Evolutionary conservation across 257 asterid species (phyloP), one percentile per base, ranked within the genome.

Genomic region (Primulina eburnea): DNA sequence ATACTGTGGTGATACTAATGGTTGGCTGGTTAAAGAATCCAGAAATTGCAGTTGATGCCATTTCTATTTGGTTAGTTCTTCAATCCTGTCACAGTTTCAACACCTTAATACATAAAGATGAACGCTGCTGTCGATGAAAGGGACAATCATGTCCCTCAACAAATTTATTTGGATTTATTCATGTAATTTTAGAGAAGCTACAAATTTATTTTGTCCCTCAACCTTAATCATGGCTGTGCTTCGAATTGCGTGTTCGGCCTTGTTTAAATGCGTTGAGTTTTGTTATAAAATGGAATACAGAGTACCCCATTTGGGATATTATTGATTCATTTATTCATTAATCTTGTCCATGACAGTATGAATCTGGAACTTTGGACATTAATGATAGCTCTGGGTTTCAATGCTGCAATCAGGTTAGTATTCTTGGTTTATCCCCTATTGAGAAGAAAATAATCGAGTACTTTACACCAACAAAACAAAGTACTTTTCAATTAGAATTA

Each of bases 21-120:
- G 96, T 86, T 21, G 98, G 96, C 2, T 81, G 92, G 89, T 77
- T 89, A 52, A 85, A 81, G 70, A 82, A 92, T 80, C 92, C 98
- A 4, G 89, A 84, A 83, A 80, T 88, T 24, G 86, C 96, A 8
- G 96, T 89, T 0, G 92, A 80, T 80, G 90, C 96, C 8, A 69
- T 92, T 65, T 92, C 98, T 50, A 89, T 89, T 68, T 89, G 97
- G 97, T 89, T 69, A 61, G 90, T 80, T 1, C 58, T 60, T 20
- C 11, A 5, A 5, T 28, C 16, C n/a, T 8, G 8, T 7, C 40
- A 34, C 16, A 4, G 47, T 40, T 34, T 29, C 14, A 53, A 8
- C 17, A 35, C 24, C 38, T 43, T 10, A 2, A 20, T 28, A 30
- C 5, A 47, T 28, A 43, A 11, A 11, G 43, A n/a, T 8, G 9